Conservation (phyloP, 352 stramenopile species). For the Phytophthora hibernalis region DNA sequence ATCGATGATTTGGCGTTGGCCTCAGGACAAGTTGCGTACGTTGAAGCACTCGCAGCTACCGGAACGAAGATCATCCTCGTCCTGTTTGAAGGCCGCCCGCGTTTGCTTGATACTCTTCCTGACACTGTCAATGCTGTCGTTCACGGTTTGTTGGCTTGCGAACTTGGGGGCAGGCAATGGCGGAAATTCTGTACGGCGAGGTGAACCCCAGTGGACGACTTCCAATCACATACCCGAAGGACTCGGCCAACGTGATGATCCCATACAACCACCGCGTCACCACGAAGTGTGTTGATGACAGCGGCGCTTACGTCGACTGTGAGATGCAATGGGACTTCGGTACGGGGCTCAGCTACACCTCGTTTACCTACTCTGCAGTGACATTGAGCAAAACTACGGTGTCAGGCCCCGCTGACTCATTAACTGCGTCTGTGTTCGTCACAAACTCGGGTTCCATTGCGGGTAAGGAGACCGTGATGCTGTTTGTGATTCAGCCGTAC, state of each 20-base stretch:
- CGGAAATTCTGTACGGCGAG: conserved; percentile 81
- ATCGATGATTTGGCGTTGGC: conserved; percentile 80
- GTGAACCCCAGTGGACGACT: conserved; percentile 86
- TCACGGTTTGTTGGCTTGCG: conserved; percentile 76
- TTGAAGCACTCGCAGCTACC: conserved; percentile 64
- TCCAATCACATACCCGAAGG: conserved; percentile 84
- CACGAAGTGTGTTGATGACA: conserved; percentile 47
- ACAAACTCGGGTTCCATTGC: conserved; percentile 64
- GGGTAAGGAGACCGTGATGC: conserved; percentile 79
- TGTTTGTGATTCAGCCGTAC: conserved; percentile 79
- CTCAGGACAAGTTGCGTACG: conserved; percentile 73
- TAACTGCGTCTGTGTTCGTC: conserved; percentile 67
- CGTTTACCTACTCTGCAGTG: conserved; percentile 62
- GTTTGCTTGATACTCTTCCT: conserved; percentile 62
- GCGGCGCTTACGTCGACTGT: conserved; percentile 43
- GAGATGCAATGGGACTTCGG: conserved; percentile 78
- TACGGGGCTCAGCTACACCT: conserved; percentile 73
- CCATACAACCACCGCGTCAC: conserved; percentile 82
- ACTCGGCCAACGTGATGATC: conserved; percentile 68
- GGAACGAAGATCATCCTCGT: conserved; percentile 86
- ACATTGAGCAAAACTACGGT: conserved; percentile 48
- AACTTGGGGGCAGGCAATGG: conserved; percentile 81
- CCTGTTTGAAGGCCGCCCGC: conserved; percentile 79
- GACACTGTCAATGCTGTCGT: conserved; percentile 68
- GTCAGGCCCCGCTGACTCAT: conserved; percentile 26